Percentiles rank a stretch among this genome's conserved stretches.
phyloP scores from a whole-genome alignment of 352 stramenopile species.

The Phytophthora citrophthora region DNA sequence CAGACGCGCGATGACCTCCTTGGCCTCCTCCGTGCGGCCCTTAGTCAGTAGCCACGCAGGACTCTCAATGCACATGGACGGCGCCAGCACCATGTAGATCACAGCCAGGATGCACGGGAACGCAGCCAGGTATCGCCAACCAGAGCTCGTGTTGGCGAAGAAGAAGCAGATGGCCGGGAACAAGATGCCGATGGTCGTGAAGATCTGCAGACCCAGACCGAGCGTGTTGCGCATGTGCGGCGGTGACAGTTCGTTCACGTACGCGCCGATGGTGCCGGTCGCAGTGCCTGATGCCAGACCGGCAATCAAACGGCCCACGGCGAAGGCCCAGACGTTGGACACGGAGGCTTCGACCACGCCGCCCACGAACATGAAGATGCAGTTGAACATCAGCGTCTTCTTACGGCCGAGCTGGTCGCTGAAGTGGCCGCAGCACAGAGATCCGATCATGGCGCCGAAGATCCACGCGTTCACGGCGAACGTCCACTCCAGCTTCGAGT shows the following conservation, averaged over 20 bases:
- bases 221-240: constrained; percentile 29
- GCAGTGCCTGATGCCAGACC: constrained; percentile 42
- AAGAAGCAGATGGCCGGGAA: constrained; percentile 22
- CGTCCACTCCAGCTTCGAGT: constrained; percentile 30
- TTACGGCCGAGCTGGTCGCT: constrained; percentile 29
- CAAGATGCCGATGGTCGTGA: constrained; percentile 25
- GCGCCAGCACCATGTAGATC: constrained; percentile 26
- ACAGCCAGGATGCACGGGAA: constrained; percentile 18
- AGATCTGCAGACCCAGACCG: constrained; percentile 19
- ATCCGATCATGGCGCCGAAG: constrained; percentile 25
- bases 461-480: constrained; percentile 32
- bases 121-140: constrained; percentile 31
- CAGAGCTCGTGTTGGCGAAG: constrained; percentile 29
- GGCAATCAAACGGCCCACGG: constrained; percentile 33
- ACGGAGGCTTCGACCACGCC: constrained; percentile 19
- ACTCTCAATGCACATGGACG: constrained; percentile 32
- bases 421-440: constrained; percentile 21
- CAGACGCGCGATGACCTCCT: constrained; percentile 34
- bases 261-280: constrained; percentile 44
- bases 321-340: constrained; percentile 42
- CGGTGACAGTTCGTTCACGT: constrained; percentile 29
- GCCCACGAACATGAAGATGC: constrained; percentile 46
- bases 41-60: constrained; percentile 51
- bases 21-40: constrained; percentile 35
- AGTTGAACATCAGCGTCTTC: constrained; percentile 33